A percentile compares a stretch with the other conserved stretches of the same genome.
These are phyloP conservation scores for Thelephora terrestris DNA, from an alignment of 1,284 basidiomycete genomes.

Conservation along the genomic window DNA sequence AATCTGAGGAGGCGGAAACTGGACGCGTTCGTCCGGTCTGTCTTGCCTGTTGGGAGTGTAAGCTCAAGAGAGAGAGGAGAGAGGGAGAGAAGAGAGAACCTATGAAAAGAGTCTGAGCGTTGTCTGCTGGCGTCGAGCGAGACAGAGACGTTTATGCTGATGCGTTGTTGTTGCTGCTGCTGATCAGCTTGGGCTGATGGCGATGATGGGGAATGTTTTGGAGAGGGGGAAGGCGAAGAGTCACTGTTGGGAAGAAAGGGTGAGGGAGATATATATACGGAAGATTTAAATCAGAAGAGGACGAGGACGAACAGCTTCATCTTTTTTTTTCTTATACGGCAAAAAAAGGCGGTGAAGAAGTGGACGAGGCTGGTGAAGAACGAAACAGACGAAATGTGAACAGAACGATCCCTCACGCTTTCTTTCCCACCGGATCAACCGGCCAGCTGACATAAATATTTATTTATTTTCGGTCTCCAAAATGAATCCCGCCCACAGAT, in stretches of 20 bases:
- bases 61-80: background rate
- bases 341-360: conserved; percentile 7
- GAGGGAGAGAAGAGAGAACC: background rate
- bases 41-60: background rate
- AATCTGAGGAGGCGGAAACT: background rate
- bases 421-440: no score
- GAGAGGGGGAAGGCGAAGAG: no score
- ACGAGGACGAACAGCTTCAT: background rate
- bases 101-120: background rate
- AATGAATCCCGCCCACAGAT: no score
- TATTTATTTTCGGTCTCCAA: no score
- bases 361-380: conserved; percentile 1
- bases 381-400: no score
- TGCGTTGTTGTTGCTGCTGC: background rate
- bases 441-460: no score
- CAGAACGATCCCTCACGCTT: no score
- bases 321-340: conserved; percentile 2
- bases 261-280: background rate
- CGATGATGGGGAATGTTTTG: no score
- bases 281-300: background rate
- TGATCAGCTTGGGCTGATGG: no score
- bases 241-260: background rate
- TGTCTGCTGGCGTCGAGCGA: background rate
- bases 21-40: background rate
- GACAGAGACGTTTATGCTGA: conserved; percentile 1